Evolutionary conservation across 2,329 filamentous ascomycete species (phyloP).

Genomic region (Alternaria novae-zelandiae): DNA sequence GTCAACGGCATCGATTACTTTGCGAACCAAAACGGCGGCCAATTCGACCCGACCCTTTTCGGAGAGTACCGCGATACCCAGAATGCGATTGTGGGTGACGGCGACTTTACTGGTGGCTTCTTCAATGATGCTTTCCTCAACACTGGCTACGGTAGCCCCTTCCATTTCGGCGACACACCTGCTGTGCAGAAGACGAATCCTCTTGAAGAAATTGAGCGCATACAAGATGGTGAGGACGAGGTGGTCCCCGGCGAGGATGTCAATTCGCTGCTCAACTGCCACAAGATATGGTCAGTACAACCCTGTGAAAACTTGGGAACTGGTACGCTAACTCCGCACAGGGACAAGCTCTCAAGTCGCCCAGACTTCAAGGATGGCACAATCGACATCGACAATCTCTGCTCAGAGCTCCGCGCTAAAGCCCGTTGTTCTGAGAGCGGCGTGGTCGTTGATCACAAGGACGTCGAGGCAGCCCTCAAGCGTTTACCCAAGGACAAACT

Average conservation of each 20-base stretch:
- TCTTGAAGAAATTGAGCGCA: constrained; percentile 77
- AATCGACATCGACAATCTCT: constrained; percentile 91
- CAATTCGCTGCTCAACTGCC: constrained; percentile 77
- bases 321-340: constrained; percentile 53
- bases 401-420: constrained; percentile 91
- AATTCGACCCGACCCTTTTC: constrained; percentile 91
- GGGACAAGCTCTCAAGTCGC: constrained; percentile 89
- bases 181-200: constrained; percentile 65
- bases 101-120: constrained; percentile 72
- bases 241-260: constrained; percentile 66
- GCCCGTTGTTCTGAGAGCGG: constrained; percentile 92
- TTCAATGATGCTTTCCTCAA: constrained; percentile 79
- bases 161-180: constrained; percentile 67
- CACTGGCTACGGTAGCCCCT: constrained; percentile 79
- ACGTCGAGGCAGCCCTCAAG: constrained; percentile 73
- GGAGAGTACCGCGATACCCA: constrained; percentile 91
- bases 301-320: neutral
- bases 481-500: constrained; percentile 48
- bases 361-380: constrained; percentile 88
- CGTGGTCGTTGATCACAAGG: constrained; percentile 85
- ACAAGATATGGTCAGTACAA: constrained; percentile 83
- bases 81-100: constrained; percentile 74
- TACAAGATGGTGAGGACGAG: constrained; percentile 73
- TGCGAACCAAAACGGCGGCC: constrained; percentile 78
- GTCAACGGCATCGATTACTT: constrained; percentile 73